Evolutionary conservation across 1,284 basidiomycete species (phyloP).

Genomic region (Rhodotorula glutinis): DNA sequence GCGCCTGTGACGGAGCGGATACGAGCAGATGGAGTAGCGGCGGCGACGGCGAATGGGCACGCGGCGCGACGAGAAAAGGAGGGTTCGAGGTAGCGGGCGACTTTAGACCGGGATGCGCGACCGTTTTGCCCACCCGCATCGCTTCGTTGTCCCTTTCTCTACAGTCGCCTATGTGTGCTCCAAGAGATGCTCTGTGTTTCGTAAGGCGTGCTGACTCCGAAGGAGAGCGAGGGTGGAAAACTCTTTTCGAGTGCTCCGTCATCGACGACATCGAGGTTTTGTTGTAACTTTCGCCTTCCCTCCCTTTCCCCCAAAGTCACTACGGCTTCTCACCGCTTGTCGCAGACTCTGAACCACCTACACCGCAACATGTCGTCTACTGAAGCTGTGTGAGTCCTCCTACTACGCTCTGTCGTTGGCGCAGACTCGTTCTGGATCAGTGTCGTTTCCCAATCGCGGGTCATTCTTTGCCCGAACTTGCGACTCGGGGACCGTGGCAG

Average conservation of each 20-base stretch:
- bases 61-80: not conserved
- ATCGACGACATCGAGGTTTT: not conserved
- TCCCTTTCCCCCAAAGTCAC: not conserved
- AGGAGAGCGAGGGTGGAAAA: too few relatives aligned
- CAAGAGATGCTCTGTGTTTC: too few relatives aligned
- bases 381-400: slow-evolving; percentile 28
- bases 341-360: slow-evolving; percentile 18
- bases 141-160: too few relatives aligned
- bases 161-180: too few relatives aligned
- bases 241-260: too few relatives aligned
- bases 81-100: too few relatives aligned
- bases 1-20: not conserved
- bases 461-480: too few relatives aligned
- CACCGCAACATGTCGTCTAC: slow-evolving; percentile 9
- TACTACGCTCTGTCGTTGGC: not conserved
- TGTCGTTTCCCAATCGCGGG: not conserved
- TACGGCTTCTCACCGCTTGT: slow-evolving; percentile 16
- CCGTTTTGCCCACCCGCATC: too few relatives aligned
- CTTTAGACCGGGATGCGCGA: too few relatives aligned
- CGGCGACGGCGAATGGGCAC: not conserved
- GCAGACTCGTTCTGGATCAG: too few relatives aligned
- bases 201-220: too few relatives aligned
- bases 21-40: not conserved
- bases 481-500: too few relatives aligned
- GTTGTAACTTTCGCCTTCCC: not conserved